Evolutionary conservation across 1,139 yeast genomes (phyloP).

Genomic region (Hemisphaericaspora lyxosophila): DNA sequence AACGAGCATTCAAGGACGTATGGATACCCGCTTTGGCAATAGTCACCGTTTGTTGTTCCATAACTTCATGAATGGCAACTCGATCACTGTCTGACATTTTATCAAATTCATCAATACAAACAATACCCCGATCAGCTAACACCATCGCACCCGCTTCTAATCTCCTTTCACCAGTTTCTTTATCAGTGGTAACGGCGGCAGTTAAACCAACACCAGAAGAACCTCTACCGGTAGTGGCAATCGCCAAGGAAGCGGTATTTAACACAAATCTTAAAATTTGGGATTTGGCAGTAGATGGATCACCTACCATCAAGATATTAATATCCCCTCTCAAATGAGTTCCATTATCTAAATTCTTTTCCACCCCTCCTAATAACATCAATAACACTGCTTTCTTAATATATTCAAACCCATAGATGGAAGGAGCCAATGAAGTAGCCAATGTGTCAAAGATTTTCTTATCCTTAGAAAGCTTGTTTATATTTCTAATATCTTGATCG

Average conservation of each 20-base stretch:
- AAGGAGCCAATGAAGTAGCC: constrained; percentile 89
- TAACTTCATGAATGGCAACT: constrained; percentile 98
- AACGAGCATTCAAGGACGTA: constrained; percentile 93
- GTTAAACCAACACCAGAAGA: constrained; percentile 99
- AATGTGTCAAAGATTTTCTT: constrained; percentile 74
- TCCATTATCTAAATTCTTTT: constrained; percentile 91
- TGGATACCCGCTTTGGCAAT: constrained; percentile 99
- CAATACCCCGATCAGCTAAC: constrained; percentile 94
- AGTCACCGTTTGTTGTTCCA: constrained; percentile 99
- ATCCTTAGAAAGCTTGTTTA: constrained; percentile 70
- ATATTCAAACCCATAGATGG: constrained; percentile 89
- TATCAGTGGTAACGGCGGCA: constrained; percentile 96
- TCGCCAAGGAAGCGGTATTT: constrained; percentile 92
- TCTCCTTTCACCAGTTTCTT: constrained; percentile 95
- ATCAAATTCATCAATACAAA: constrained; percentile 98
- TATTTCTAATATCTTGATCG: constrained; percentile 82
- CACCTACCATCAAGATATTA: constrained; percentile 95
- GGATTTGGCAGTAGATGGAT: constrained; percentile 97
- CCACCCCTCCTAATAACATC: constrained; percentile 92
- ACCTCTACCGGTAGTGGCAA: constrained; percentile 98
- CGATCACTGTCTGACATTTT: constrained; percentile 96
- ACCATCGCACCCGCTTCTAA: constrained; percentile 99
- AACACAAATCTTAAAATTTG: constrained; percentile 91
- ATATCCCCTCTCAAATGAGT: constrained; percentile 98
- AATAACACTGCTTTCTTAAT: constrained; percentile 89